Evolutionary conservation across 805 yeast genomes (phyloP).

Genomic region (Candida rishiriensis): DNA sequence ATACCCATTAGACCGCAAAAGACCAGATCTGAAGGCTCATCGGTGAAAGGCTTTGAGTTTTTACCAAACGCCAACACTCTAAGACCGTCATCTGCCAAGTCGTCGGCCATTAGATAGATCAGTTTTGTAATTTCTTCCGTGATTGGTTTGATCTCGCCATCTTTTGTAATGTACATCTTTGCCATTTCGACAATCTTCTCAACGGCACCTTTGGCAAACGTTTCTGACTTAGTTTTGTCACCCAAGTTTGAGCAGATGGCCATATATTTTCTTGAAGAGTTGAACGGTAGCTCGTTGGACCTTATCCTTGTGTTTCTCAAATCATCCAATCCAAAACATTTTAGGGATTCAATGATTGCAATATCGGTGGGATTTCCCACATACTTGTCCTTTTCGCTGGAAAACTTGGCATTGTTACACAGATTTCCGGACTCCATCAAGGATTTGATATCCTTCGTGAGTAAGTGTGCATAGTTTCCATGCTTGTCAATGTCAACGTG

Average conservation of each 20-base stretch:
- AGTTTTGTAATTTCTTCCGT: slow-evolving; percentile 43
- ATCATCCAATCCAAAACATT: slow-evolving; percentile 70
- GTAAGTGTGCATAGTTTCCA: slow-evolving; percentile 35
- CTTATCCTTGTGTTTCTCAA: slow-evolving; percentile 56
- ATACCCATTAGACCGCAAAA: slow-evolving; percentile 90
- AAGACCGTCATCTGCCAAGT: slow-evolving; percentile 76
- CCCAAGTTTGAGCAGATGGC: slow-evolving; percentile 70
- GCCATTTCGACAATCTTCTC: slow-evolving; percentile 67
- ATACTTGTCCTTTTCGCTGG: slow-evolving; percentile 61
- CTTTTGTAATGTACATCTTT: slow-evolving; percentile 50
- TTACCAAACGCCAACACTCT: slow-evolving; percentile 81
- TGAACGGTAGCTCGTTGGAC: slow-evolving; percentile 75
- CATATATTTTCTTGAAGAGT: slow-evolving; percentile 83
- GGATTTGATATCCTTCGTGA: slow-evolving; percentile 51
- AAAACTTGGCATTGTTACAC: slow-evolving; percentile 71
- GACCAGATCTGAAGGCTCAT: slow-evolving; percentile 53
- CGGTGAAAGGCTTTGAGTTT: slow-evolving; percentile 33
- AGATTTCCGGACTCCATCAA: slow-evolving; percentile 63
- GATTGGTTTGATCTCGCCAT: slow-evolving; percentile 57
- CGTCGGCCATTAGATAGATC: slow-evolving; percentile 55
- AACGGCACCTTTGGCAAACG: slow-evolving; percentile 86
- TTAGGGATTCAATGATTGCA: slow-evolving; percentile 74
- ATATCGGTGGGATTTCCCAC: slow-evolving; percentile 95
- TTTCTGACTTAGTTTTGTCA: slow-evolving; percentile 47
- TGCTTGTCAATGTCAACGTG: slow-evolving; percentile 41